Percentiles rank a stretch among this genome's conserved stretches.
Conservation (phyloP, 805 yeast species). For the Vanderwaltozyma tropicalis region DNA sequence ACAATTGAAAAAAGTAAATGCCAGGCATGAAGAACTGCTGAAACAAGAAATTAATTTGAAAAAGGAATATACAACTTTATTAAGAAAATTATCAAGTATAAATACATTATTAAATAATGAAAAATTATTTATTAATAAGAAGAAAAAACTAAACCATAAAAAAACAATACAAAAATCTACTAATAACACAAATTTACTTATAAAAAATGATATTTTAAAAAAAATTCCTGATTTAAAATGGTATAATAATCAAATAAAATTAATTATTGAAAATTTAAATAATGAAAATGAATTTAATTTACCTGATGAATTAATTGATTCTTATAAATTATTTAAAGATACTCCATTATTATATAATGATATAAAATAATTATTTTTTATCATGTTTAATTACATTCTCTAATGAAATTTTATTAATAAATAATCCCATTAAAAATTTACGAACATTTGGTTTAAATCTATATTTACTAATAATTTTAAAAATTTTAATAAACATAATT, state of each 20-base stretch:
- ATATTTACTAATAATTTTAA: slow-evolving; percentile 43
- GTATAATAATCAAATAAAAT: slow-evolving; percentile 19
- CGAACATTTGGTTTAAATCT: slow-evolving; percentile 54
- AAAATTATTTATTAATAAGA: not conserved
- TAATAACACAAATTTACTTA: not conserved
- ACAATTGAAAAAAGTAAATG: slow-evolving; percentile 8
- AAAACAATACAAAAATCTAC: not conserved
- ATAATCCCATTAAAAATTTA: slow-evolving; percentile 53
- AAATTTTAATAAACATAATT: slow-evolving; percentile 42
- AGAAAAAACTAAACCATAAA: not conserved
- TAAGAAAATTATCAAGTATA: slow-evolving; percentile 24
- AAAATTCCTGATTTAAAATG: slow-evolving; percentile 11
- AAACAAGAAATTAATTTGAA: slow-evolving; percentile 23
- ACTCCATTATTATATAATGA: slow-evolving; percentile 25
- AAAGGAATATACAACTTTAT: slow-evolving; percentile 25
- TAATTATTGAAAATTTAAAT: slow-evolving; percentile 1
- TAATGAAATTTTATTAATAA: slow-evolving; percentile 43
- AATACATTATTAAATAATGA: slow-evolving; percentile 10
- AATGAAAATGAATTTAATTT: slow-evolving; percentile 9
- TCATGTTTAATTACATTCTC: slow-evolving; percentile 42
- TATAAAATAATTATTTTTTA: slow-evolving; percentile 4
- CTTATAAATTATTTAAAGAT: slow-evolving; percentile 19
- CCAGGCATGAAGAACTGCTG: slow-evolving; percentile 24
- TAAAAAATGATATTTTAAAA: not conserved
- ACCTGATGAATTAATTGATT: slow-evolving; percentile 19